Conservation (phyloP, 306 rosid species). For the Trifolium subterraneum region DNA sequence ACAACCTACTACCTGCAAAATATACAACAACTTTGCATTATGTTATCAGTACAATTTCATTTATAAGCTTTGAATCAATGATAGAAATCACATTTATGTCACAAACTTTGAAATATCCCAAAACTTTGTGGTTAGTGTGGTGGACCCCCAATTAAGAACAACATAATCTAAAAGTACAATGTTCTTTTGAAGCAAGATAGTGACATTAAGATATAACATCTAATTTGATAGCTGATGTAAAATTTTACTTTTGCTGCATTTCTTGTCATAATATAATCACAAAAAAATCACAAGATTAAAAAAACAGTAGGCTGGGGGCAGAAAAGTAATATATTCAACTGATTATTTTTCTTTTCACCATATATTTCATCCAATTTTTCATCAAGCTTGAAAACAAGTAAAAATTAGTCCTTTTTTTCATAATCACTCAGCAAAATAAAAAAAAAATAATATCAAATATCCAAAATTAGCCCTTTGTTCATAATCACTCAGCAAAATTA, state of each 20-base stretch:
- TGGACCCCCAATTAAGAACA: neutral
- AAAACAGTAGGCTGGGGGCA: neutral
- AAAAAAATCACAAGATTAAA: neutral
- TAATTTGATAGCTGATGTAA: slow-evolving; percentile 17
- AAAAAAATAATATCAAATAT: too few species aligned
- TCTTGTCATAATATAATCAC: neutral
- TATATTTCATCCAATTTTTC: slow-evolving; percentile 16
- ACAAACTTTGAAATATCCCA: neutral
- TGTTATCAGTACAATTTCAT: slow-evolving; percentile 30
- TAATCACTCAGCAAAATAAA: neutral
- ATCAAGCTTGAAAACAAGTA: slow-evolving; percentile 2
- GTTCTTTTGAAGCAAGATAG: slow-evolving; percentile 21
- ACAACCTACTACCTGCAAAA: slow-evolving; percentile 49
- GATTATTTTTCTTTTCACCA: slow-evolving; percentile 3
- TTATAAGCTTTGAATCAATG: slow-evolving; percentile 12
- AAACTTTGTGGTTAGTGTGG: neutral
- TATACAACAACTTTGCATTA: neutral
- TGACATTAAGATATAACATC: slow-evolving; percentile 19
- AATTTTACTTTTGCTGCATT: neutral
- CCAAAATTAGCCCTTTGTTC: too few species aligned
- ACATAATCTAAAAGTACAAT: slow-evolving; percentile 16
- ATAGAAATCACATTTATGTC: neutral
- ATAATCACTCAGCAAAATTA: neutral
- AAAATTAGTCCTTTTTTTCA: neutral
- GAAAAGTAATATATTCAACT: slow-evolving; percentile 13